phyloP scores from a whole-genome alignment of 1,284 basidiomycete genomes.

The Apiotrichum brassicae region DNA sequence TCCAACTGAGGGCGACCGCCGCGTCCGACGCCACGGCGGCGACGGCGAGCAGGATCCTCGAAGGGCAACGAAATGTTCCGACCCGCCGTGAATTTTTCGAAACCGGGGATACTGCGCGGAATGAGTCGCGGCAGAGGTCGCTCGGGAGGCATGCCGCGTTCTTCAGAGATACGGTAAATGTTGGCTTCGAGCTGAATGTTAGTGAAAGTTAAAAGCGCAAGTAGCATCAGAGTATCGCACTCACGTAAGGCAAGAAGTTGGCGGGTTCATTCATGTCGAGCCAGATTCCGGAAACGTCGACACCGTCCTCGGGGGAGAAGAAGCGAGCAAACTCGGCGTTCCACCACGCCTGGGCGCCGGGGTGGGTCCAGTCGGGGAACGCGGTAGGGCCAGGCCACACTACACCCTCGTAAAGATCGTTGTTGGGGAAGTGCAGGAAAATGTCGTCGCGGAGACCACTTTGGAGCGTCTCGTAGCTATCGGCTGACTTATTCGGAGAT shows the following conservation, averaged over 20 bases:
- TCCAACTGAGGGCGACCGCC: background rate
- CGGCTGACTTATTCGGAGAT: conserved; percentile 16
- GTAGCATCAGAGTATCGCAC: background rate
- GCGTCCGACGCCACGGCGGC: background rate
- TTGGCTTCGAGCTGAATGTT: conserved; percentile 22
- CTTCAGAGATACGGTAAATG: conserved; percentile 20
- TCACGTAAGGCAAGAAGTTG: conserved; percentile 25
- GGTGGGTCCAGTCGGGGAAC: conserved; percentile 62
- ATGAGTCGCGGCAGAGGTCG: conserved; percentile 15
- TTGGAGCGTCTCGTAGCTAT: conserved; percentile 55
- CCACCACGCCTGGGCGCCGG: conserved; percentile 56
- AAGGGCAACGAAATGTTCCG: conserved; percentile 19
- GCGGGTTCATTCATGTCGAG: conserved; percentile 58
- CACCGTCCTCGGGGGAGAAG: conserved; percentile 46
- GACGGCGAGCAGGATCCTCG: background rate
- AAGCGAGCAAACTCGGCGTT: conserved; percentile 57
- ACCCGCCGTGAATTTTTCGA: conserved; percentile 13
- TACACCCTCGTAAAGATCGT: conserved; percentile 56
- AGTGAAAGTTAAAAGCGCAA: too few species aligned
- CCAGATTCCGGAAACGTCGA: conserved; percentile 54
- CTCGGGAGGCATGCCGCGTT: conserved; percentile 16
- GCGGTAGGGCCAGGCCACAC: conserved; percentile 68
- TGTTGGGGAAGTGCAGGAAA: conserved; percentile 59
- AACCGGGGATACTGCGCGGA: conserved; percentile 11
- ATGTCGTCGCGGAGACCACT: conserved; percentile 54